phyloP scores from a whole-genome alignment of 2,329 filamentous ascomycete species.

The Ascosphaera aggregata region DNA sequence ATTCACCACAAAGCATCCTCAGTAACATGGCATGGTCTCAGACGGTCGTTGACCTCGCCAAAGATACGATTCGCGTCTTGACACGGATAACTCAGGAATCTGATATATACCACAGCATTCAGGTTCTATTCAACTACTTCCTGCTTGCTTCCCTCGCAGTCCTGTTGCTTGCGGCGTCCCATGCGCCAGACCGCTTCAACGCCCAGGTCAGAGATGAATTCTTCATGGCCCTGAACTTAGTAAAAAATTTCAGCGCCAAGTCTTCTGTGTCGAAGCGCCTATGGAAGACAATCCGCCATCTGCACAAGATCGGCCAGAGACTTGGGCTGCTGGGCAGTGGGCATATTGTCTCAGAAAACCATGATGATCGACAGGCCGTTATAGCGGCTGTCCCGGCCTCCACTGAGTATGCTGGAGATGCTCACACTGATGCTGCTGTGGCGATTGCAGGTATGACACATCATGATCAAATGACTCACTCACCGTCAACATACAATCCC shows the following conservation, averaged over 20 bases:
- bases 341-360: slow-evolving; percentile 1
- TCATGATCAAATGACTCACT: slow-evolving; percentile 15
- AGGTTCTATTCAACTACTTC: slow-evolving; percentile 44
- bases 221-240: slow-evolving; percentile 40
- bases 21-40: slow-evolving; percentile 51
- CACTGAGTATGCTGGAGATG: slow-evolving; percentile 19
- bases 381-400: not conserved
- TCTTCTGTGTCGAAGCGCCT: slow-evolving; percentile 37
- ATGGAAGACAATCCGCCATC: slow-evolving; percentile 39
- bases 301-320: slow-evolving; percentile 39
- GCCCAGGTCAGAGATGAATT: slow-evolving; percentile 39
- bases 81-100: slow-evolving; percentile 37
- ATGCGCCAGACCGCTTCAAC: slow-evolving; percentile 37
- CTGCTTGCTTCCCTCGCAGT: slow-evolving; percentile 39
- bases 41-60: slow-evolving; percentile 40
- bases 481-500: not conserved
- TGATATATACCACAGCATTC: slow-evolving; percentile 39
- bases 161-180: slow-evolving; percentile 39
- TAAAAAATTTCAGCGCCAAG: slow-evolving; percentile 36
- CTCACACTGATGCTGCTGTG: slow-evolving; percentile 40
- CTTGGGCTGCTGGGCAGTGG: slow-evolving; percentile 26
- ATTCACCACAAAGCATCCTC: slow-evolving; percentile 64
- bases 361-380: slow-evolving; percentile 1
- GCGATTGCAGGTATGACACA: slow-evolving; percentile 40
- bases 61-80: slow-evolving; percentile 38